Evolutionary conservation across 345 rosid genomes (phyloP).

Genomic region (Camelina sativa): DNA sequence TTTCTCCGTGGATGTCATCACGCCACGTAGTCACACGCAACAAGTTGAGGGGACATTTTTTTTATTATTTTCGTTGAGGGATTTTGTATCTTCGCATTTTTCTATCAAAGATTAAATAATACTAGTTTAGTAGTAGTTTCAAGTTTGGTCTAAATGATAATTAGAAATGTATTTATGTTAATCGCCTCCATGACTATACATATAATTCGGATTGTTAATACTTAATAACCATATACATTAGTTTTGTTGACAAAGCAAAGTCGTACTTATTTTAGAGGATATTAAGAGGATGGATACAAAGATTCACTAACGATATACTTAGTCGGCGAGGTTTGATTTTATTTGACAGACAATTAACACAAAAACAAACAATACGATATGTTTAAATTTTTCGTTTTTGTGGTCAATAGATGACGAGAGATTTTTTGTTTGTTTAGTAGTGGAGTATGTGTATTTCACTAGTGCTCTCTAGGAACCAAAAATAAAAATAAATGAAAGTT

Average conservation of each 20-base stretch:
- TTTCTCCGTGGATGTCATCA: neutral
- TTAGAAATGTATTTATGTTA: slow-evolving; percentile 21
- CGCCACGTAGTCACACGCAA: slow-evolving; percentile 3
- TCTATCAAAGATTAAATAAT: neutral
- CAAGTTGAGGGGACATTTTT: neutral
- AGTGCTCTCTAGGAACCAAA: neutral
- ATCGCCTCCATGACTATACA: slow-evolving; percentile 37
- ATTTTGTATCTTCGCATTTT: too few species aligned
- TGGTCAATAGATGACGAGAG: too few species aligned
- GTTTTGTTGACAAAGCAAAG: slow-evolving; percentile 24
- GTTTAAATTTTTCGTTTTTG: too few species aligned
- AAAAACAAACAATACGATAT: neutral
- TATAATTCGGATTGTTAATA: neutral
- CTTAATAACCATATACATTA: neutral
- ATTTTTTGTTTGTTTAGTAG: neutral
- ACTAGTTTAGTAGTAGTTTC: too few species aligned
- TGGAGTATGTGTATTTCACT: slow-evolving; percentile 13
- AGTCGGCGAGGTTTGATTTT: slow-evolving; percentile 19
- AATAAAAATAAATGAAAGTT: neutral
- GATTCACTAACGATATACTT: neutral
- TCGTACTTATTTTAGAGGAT: neutral
- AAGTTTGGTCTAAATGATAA: too few species aligned
- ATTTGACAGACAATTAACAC: neutral
- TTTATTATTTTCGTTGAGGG: too few species aligned
- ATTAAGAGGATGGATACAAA: slow-evolving; percentile 10